These are phyloP conservation scores for Calvatia gigantea DNA, from an alignment of 768 basidiomycete species.

Conservation along the genomic window DNA sequence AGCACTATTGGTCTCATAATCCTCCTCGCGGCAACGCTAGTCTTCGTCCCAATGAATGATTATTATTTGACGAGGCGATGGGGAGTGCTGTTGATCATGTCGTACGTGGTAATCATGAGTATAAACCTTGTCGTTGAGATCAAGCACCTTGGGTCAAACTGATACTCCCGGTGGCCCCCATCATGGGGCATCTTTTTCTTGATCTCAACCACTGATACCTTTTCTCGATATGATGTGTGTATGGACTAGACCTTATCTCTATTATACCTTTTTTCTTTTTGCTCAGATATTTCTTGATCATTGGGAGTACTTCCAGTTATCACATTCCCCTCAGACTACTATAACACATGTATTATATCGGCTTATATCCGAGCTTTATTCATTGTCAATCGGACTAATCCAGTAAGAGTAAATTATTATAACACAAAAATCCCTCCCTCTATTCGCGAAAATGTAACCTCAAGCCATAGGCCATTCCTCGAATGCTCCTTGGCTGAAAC, in stretches of 20 bases:
- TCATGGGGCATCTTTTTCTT: too few relatives aligned
- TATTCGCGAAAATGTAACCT: background rate
- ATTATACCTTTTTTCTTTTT: background rate
- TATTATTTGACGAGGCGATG: constrained; percentile 78
- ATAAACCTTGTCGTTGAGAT: constrained; percentile 81
- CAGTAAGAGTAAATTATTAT: too few relatives aligned
- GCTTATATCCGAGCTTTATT: too few relatives aligned
- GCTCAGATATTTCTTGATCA: background rate
- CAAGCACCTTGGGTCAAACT: constrained; percentile 18
- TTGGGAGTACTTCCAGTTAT: background rate
- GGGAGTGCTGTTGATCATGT: constrained; percentile 75
- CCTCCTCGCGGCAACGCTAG: constrained; percentile 69
- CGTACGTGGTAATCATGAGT: constrained; percentile 74
- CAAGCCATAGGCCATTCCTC: constrained; percentile 73
- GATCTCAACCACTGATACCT: too few relatives aligned
- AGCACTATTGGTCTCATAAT: constrained; percentile 79
- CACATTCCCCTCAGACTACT: background rate
- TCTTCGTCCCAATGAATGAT: constrained; percentile 83
- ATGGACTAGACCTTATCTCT: too few relatives aligned
- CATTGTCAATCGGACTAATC: too few relatives aligned
- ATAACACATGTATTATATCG: constrained; percentile 1
- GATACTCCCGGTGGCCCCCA: background rate
- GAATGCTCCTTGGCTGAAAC: constrained; percentile 84
- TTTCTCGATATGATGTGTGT: too few relatives aligned
- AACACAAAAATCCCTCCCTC: background rate